Base-by-base conservation (phyloP, 1,284 basidiomycete genomes). In the Malassezia dermatis region DNA sequence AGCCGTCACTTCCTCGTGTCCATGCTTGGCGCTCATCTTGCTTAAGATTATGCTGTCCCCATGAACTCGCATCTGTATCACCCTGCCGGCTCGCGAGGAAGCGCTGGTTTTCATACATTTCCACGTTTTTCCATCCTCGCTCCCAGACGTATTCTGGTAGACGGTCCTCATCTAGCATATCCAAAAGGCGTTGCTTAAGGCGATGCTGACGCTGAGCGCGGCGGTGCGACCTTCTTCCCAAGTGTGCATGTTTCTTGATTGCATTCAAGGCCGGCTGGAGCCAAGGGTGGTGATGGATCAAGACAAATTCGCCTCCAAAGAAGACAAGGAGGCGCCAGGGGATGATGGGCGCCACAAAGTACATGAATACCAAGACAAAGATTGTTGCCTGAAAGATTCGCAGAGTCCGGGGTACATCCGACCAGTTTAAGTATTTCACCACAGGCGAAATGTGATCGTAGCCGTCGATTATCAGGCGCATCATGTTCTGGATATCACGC, bases 401-500 rank as follows among this genome's bases (percentile, higher is more conserved):
- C 28, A 75, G 56, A 21, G 69, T 67, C 28, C 64, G 64, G 19
- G 58, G 58, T 50, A 70, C 69, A 13, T 63, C 64, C 0, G 73
- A 75, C 73, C 73, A 75, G 57, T 75, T 72, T 42, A 75, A 56
- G 51, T 69, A 72, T 15, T 65, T 63, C 12, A 73, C 65, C 5
- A 69, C 51, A 4, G 69, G 67, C 0, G 64, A 58, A n/a, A 70
- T 61, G 30, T 63, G 52, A 42, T 71, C 68, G 52, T 75, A 74
- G 40, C 61, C 67, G 34, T 71, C 67, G 31, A 71, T 69, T 37
- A 74, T 61, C 57, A 73, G 63, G 13, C 61, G 57, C 71, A 74
- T 74, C 71, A 73, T 73, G 60, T 74, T 74, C 52, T 74, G 71
- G 19, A 74, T 73, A 57, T 74, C 70, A n/a, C 71, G 58, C 52